Base-by-base conservation (phyloP, 2,329 filamentous ascomycete genomes). In the Epichloe sp. region DNA sequence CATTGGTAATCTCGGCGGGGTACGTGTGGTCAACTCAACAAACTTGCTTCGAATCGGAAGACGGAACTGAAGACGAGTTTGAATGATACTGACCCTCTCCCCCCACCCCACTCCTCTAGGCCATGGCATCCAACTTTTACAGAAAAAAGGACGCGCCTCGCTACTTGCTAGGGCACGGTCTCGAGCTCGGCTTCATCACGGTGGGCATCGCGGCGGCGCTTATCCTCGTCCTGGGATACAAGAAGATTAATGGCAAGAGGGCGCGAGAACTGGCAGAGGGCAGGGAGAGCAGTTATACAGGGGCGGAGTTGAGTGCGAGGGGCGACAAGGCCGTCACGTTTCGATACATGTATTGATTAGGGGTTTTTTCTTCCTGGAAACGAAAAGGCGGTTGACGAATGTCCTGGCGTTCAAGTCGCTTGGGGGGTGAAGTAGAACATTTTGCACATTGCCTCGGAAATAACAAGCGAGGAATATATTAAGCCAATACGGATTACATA, bases 71-170 rank as follows among this genome's bases (percentile, higher is more conserved):
- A 21, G 5, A 19, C 3, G 26, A 26, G 6, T 8, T 8, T 21
- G 7, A 26, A 26, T 26, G 26, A 26, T 23, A 8, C 40, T 42
- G 40, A 42, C 43, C 15, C 26, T 31, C 19, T 21, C 19, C 19
- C 19, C 19, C 3, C n/a, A 1, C 14, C 4, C 3, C n/a, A 0
- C 15, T n/a, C 7, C 10, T 34, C 3, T 31, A 71, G 68, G 83
- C 82, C 1, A 84, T 86, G 76, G 80, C 82, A 0, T 82, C 80
- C 5, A 87, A 87, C 59, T 86, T 87, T 58, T 88, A 87, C 58
- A 74, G 82, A 3, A 62, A 62, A 67, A 31, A 62, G 4, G 76
- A 79, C 52, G 59, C 60, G 1, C 76, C 76, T 0, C 65, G 69
- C 4, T 79, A 77, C 48, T 65, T 70, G 4, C 62, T 78, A 0